Conservation (phyloP, 331 rosid species). For the Rosa hybrid region DNA sequence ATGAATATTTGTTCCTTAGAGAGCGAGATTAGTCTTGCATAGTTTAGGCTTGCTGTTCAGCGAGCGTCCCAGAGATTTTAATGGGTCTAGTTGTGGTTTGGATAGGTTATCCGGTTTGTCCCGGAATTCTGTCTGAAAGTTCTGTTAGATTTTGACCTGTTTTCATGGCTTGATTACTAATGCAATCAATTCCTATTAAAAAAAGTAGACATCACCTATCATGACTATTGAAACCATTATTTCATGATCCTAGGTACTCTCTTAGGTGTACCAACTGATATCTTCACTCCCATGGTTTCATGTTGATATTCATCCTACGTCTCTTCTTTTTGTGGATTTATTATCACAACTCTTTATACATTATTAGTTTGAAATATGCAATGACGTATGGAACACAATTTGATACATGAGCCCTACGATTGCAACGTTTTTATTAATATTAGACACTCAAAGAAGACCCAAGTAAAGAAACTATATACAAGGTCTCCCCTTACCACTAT, state of each 20-base stretch:
- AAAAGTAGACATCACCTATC: background rate
- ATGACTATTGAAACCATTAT: background rate
- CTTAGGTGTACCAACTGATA: constrained; percentile 10
- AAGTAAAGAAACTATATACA: background rate
- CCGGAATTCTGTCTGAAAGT: too few species aligned
- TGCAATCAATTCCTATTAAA: too few species aligned
- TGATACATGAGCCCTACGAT: background rate
- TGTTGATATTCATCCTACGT: background rate
- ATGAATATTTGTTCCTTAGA: too few species aligned
- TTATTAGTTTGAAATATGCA: background rate
- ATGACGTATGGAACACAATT: background rate
- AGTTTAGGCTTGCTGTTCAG: too few species aligned
- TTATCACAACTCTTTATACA: background rate
- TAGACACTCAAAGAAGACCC: background rate
- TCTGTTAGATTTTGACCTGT: too few species aligned
- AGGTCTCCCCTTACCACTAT: background rate
- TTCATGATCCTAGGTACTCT: background rate
- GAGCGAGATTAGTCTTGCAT: too few species aligned
- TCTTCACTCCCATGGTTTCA: background rate
- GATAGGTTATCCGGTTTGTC: too few species aligned
- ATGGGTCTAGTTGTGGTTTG: too few species aligned
- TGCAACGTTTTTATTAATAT: background rate
- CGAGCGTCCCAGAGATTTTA: too few species aligned
- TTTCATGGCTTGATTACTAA: too few species aligned
- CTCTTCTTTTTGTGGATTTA: background rate